Percentiles rank a stretch among this genome's conserved stretches.
These are phyloP conservation scores for Aspergillus pseudoglaucus DNA, from an alignment of 2,329 filamentous ascomycete species.

Conservation along the genomic window DNA sequence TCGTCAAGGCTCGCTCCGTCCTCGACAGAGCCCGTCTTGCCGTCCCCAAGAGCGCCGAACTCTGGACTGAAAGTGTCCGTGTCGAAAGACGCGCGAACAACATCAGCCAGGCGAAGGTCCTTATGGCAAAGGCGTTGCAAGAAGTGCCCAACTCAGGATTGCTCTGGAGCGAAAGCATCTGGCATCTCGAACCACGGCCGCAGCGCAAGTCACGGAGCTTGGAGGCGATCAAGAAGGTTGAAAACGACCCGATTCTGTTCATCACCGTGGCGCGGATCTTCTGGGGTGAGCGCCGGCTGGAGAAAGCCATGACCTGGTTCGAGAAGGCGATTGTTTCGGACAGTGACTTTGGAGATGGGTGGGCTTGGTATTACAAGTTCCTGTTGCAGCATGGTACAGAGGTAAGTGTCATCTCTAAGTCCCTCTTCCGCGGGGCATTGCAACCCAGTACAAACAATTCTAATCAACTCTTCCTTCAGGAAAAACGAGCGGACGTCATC, in stretches of 20 bases:
- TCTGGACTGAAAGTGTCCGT: slow-evolving; percentile 92
- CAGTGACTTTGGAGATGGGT: slow-evolving; percentile 80
- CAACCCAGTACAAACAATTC: no score
- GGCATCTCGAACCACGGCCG: slow-evolving; percentile 84
- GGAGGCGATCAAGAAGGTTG: slow-evolving; percentile 94
- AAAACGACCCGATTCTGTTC: slow-evolving; percentile 83
- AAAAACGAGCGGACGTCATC: slow-evolving; percentile 82
- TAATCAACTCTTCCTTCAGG: slow-evolving; percentile 32
- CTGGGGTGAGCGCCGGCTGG: slow-evolving; percentile 85
- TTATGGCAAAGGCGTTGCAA: slow-evolving; percentile 90
- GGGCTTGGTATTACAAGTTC: slow-evolving; percentile 99
- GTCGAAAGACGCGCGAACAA: slow-evolving; percentile 86
- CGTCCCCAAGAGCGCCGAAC: slow-evolving; percentile 71
- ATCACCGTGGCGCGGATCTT: slow-evolving; percentile 91
- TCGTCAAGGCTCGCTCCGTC: slow-evolving; percentile 88
- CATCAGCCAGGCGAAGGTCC: slow-evolving; percentile 71
- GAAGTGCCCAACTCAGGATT: slow-evolving; percentile 83
- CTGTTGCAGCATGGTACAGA: slow-evolving; percentile 84
- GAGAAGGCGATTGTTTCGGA: slow-evolving; percentile 89
- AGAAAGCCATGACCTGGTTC: slow-evolving; percentile 96
- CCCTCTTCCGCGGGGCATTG: not conserved
- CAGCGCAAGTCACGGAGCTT: slow-evolving; percentile 86
- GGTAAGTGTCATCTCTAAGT: slow-evolving; percentile 22
- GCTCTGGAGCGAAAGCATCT: slow-evolving; percentile 91
- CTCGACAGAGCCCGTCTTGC: slow-evolving; percentile 86